Evolutionary conservation across 2,329 filamentous ascomycete species (phyloP).

Genomic region (Cyphellophora europaea): DNA sequence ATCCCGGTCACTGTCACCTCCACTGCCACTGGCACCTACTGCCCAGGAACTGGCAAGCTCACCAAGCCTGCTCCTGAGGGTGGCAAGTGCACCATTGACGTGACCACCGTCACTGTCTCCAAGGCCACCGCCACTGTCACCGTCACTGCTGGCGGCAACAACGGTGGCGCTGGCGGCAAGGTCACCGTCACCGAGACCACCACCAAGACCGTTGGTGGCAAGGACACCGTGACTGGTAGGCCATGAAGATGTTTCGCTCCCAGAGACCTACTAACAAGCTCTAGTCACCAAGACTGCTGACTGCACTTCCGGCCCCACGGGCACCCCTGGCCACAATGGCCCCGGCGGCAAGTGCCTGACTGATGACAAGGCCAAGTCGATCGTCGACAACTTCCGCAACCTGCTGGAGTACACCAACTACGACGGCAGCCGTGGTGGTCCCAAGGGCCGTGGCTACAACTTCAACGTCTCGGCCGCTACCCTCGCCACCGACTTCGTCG

Average conservation of each 20-base stretch:
- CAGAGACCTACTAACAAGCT: neutral
- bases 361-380: slow-evolving; percentile 10
- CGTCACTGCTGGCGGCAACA: slow-evolving; percentile 5
- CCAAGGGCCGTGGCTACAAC: slow-evolving; percentile 13
- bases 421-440: slow-evolving; percentile 4
- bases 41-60: slow-evolving; percentile 5
- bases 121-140: slow-evolving; percentile 5
- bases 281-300: neutral
- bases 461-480: slow-evolving; percentile 9
- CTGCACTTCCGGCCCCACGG: slow-evolving; percentile 1
- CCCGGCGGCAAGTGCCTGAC: slow-evolving; percentile 7
- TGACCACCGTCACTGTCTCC: slow-evolving; percentile 3
- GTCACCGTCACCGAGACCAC: slow-evolving; percentile 10
- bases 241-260: neutral
- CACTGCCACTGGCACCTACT: slow-evolving; percentile 8
- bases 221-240: slow-evolving; percentile 1
- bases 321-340: neutral
- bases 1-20: slow-evolving; percentile 1
- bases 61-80: slow-evolving; percentile 3
- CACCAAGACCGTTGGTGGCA: slow-evolving; percentile 4
- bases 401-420: slow-evolving; percentile 16
- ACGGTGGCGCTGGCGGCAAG: slow-evolving; percentile 8
- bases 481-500: slow-evolving; percentile 13
- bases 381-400: slow-evolving; percentile 13
- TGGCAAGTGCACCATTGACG: slow-evolving; percentile 2